These are phyloP conservation scores for Groenewaldozyma salmanticensis DNA, from an alignment of 805 yeast species.

Conservation along the genomic window DNA sequence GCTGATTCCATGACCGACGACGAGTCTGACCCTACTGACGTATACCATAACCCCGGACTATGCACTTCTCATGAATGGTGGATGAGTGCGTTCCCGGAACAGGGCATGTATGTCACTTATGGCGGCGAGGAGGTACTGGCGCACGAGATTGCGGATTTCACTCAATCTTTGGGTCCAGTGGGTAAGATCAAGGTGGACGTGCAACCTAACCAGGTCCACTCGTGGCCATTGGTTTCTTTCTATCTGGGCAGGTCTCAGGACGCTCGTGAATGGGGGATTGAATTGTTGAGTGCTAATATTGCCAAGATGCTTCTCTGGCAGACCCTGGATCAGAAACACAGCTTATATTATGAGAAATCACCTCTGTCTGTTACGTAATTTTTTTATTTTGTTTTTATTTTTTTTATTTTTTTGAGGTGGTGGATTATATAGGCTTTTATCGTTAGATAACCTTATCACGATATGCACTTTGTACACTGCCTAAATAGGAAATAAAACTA, in stretches of 20 bases:
- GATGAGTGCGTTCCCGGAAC: conserved; percentile 33
- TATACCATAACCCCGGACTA: conserved; percentile 28
- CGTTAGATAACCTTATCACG: too few species aligned
- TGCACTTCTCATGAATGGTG: conserved; percentile 29
- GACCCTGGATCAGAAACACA: conserved; percentile 15
- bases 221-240: conserved; percentile 40
- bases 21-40: conserved; percentile 16
- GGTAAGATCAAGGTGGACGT: conserved; percentile 28
- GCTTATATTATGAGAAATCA: too few species aligned
- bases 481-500: too few species aligned
- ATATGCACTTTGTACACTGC: too few species aligned
- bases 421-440: too few species aligned
- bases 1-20: conserved; percentile 6
- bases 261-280: conserved; percentile 36
- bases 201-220: conserved; percentile 32
- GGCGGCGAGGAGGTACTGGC: conserved; percentile 36
- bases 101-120: conserved; percentile 34
- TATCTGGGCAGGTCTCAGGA: conserved; percentile 34
- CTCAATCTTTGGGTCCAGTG: conserved; percentile 18
- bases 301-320: conserved; percentile 39
- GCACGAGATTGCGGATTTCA: conserved; percentile 31
- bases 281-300: conserved; percentile 30
- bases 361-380: too few species aligned
- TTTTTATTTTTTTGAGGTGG: too few species aligned
- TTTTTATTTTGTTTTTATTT: too few species aligned